Evolutionary conservation across 176 grass and related monocot genomes (phyloP).

Genomic region (Phyllostachys edulis): DNA sequence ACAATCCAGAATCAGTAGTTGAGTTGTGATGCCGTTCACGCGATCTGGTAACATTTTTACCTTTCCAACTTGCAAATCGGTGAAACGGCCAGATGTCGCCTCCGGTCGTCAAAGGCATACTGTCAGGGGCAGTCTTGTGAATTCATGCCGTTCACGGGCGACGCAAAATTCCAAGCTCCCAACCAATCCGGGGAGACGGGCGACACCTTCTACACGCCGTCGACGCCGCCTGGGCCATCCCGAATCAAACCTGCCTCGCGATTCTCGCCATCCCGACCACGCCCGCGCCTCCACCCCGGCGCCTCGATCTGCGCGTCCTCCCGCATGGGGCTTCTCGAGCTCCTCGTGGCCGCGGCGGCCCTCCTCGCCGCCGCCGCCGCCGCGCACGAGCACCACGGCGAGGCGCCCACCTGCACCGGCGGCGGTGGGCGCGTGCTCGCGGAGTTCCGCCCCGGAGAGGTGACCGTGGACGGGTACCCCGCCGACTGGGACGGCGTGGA

Average conservation of each 20-base stretch:
- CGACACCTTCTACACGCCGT: constrained; percentile 1
- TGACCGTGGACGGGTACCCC: constrained; percentile 77
- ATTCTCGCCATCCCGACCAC: background rate
- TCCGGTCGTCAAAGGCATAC: background rate
- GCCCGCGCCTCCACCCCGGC: background rate
- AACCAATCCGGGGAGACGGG: constrained; percentile 3
- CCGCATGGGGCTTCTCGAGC: constrained; percentile 17
- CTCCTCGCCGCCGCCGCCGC: constrained; percentile 16
- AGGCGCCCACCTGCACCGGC: constrained; percentile 52
- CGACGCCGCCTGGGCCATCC: constrained; percentile 16
- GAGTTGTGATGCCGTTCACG: too few species aligned
- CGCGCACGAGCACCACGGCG: constrained; percentile 80
- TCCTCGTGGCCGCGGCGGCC: constrained; percentile 33
- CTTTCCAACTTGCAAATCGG: background rate
- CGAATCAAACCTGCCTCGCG: constrained; percentile 5
- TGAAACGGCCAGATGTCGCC: constrained; percentile 14
- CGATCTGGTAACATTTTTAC: too few species aligned
- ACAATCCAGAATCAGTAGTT: too few species aligned
- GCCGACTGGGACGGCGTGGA: constrained; percentile 78
- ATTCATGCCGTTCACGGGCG: constrained; percentile 6
- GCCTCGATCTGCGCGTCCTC: constrained; percentile 20
- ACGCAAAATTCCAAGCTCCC: constrained; percentile 34
- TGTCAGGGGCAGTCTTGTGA: background rate
- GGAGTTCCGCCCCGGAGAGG: constrained; percentile 69
- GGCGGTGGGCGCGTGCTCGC: constrained; percentile 57